Evolutionary conservation across 2,329 filamentous ascomycete species (phyloP).

Genomic region (Sporothrix humicola): DNA sequence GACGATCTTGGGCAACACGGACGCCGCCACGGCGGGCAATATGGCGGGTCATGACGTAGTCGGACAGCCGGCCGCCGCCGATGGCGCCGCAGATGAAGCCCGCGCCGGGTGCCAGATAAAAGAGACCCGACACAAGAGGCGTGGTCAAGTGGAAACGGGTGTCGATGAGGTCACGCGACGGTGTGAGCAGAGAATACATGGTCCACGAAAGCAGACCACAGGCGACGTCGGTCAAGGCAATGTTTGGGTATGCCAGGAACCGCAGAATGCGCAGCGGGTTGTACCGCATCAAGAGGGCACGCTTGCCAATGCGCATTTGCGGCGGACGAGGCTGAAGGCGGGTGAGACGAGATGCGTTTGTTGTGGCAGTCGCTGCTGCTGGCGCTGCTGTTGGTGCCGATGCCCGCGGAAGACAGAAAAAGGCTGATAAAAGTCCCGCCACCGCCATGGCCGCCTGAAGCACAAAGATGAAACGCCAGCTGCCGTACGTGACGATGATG

Average conservation of each 20-base stretch:
- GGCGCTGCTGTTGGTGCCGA: slow-evolving; percentile 1
- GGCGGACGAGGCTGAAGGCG: slow-evolving; percentile 29
- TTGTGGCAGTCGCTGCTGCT: slow-evolving; percentile 17
- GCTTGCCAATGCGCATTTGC: slow-evolving; percentile 15
- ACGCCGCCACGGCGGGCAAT: slow-evolving; percentile 62
- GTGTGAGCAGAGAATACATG: slow-evolving; percentile 66
- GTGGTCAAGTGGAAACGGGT: slow-evolving; percentile 71
- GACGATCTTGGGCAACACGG: slow-evolving; percentile 71
- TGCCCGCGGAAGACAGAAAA: slow-evolving; percentile 38
- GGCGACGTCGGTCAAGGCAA: slow-evolving; percentile 38
- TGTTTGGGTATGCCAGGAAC: slow-evolving; percentile 28
- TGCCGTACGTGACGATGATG: slow-evolving; percentile 75
- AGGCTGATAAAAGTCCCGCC: slow-evolving; percentile 42
- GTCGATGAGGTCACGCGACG: slow-evolving; percentile 75
- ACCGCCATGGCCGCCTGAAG: slow-evolving; percentile 44
- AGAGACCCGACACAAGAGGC: slow-evolving; percentile 71
- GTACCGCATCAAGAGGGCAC: slow-evolving; percentile 21
- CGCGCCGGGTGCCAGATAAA: slow-evolving; percentile 74
- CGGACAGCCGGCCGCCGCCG: slow-evolving; percentile 73
- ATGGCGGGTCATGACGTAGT: slow-evolving; percentile 68
- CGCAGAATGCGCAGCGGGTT: slow-evolving; percentile 30
- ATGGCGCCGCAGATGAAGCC: slow-evolving; percentile 74
- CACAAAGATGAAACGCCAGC: slow-evolving; percentile 64
- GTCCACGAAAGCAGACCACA: slow-evolving; percentile 70
- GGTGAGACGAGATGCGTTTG: not conserved